These are phyloP conservation scores for Cladosporium sp. DNA, from an alignment of 2,329 filamentous ascomycete genomes.

Conservation along the genomic window DNA sequence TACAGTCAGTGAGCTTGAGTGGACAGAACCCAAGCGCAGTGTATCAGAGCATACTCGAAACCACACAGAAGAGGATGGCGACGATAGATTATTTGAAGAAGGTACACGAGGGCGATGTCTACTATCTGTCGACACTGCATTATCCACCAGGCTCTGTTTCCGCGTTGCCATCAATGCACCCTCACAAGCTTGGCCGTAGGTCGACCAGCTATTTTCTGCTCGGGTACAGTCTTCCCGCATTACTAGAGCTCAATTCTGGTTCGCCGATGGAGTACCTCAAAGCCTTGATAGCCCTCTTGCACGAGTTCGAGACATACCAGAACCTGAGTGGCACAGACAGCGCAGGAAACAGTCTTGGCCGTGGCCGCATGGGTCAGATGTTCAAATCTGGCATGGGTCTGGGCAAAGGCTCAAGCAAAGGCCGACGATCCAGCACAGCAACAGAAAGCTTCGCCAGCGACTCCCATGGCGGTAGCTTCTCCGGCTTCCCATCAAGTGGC, in stretches of 20 bases:
- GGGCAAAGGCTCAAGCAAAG: constrained; percentile 32
- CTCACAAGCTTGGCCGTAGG: constrained; percentile 77
- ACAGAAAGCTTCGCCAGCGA: constrained; percentile 49
- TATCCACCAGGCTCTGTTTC: constrained; percentile 78
- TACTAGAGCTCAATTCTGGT: constrained; percentile 80
- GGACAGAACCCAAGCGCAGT: constrained; percentile 49
- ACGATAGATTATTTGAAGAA: constrained; percentile 91
- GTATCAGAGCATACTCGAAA: constrained; percentile 72
- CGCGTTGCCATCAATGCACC: constrained; percentile 80
- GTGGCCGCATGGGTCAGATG: constrained; percentile 64
- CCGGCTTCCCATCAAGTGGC: neutral
- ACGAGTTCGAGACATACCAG: constrained; percentile 93
- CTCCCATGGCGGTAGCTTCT: neutral
- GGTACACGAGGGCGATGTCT: constrained; percentile 87
- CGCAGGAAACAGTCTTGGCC: constrained; percentile 64
- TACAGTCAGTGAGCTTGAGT: constrained; percentile 10
- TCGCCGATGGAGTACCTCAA: constrained; percentile 81
- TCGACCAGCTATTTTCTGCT: constrained; percentile 92
- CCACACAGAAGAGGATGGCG: constrained; percentile 86
- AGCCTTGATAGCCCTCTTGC: constrained; percentile 75
- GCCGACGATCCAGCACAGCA: constrained; percentile 53
- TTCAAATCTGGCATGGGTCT: constrained; percentile 45
- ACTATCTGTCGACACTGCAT: constrained; percentile 97
- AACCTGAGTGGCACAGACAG: constrained; percentile 70
- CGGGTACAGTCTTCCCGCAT: constrained; percentile 82